Evolutionary conservation across 2,329 filamentous ascomycete genomes (phyloP), one percentile per base, ranked within the genome.

Genomic region (Colletotrichum plurivorum): DNA sequence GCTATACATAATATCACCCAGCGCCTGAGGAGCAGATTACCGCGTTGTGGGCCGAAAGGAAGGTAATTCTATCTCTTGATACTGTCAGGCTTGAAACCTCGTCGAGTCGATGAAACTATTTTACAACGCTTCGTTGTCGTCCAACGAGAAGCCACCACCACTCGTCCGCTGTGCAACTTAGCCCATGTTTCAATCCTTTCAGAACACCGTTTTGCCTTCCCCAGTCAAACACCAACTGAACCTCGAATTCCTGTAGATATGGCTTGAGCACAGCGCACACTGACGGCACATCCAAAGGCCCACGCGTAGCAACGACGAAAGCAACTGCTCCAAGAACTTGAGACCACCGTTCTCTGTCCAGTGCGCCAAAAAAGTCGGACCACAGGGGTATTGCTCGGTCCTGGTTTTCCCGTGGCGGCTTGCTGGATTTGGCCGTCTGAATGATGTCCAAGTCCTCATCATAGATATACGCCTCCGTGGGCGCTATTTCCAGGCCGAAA

Each of bases 71-170:
- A 36, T 36, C 31, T 36, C 10, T 36, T 36, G 31, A 36, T 36
- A 9, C 31, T 36, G 10, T 36, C 9, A 10, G 22, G 22, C 22
- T 31, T 36, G 31, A 36, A 9, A 10, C 8, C 22, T 25, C 31
- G 20, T 31, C 20, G 12, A 8, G 20, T 5, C 27, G 49, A 22
- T 22, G 13, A 12, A 8, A 27, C 22, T 52, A 52, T 27, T 8
- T 22, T 27, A 31, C 49, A 15, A 20, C 43, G 20, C 16, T 39
- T 31, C 67, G 75, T 69, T 80, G 76, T 58, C 76, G 74, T n/a
- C 83, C 86, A 1, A 87, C 82, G 22, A 86, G 84, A 59, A 90
- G 76, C 88, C 90, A 93, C 91, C 91, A 93, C 90, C 89, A 92
- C 76, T 92, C 89, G 25, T 81, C 82, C 4, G 87, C 84, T 6